phyloP scores from a whole-genome alignment of 164 flowering plant species.

The Tetracentron sinense region DNA sequence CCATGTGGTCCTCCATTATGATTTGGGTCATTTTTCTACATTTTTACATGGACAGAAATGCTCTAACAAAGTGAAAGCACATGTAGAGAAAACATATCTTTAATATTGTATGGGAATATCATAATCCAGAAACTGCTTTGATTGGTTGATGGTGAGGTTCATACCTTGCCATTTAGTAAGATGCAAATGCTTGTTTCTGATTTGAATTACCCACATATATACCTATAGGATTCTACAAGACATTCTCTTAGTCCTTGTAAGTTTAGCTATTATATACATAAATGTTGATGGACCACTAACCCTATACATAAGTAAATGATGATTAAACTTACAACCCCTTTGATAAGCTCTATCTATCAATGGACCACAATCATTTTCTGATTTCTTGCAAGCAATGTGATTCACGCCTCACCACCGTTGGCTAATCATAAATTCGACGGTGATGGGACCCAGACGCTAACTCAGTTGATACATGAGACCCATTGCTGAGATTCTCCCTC shows the following conservation, averaged over 20 bases:
- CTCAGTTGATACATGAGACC: no score
- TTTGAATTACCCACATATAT: slow-evolving; percentile 6
- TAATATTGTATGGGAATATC: not conserved
- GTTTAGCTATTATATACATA: not conserved
- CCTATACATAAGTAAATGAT: not conserved
- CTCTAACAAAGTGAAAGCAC: slow-evolving; percentile 18
- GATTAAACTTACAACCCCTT: not conserved
- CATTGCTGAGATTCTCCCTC: not conserved
- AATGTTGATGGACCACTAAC: not conserved
- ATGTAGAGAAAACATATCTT: slow-evolving; percentile 12
- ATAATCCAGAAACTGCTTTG: not conserved
- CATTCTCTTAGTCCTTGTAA: not conserved
- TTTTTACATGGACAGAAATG: not conserved
- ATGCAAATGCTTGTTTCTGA: not conserved
- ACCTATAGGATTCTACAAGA: not conserved
- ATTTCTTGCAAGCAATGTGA: not conserved
- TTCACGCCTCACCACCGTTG: not conserved
- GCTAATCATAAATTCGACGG: no score
- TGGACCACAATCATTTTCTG: not conserved
- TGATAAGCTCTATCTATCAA: not conserved
- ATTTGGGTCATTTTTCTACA: slow-evolving; percentile 7
- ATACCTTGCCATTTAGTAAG: not conserved
- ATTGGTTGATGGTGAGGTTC: not conserved
- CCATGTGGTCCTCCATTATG: slow-evolving; percentile 23
- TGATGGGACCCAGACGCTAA: no score